phyloP scores from a whole-genome alignment of 768 basidiomycete genomes.

The Naganishia vishniacii region DNA sequence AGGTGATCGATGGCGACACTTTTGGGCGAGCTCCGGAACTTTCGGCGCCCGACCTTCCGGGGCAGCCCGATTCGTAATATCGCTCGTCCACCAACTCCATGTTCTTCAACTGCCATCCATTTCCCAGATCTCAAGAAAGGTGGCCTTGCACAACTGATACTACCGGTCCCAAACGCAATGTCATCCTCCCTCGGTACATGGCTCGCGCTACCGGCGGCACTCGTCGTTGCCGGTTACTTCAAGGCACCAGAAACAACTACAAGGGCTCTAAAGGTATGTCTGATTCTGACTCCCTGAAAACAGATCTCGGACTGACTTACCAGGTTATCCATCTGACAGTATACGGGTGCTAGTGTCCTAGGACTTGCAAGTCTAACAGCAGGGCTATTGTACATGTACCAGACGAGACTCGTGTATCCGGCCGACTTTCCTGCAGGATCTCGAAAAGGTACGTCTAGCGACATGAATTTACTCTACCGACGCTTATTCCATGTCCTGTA shows the following conservation, averaged over 20 bases:
- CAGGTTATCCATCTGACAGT: not conserved
- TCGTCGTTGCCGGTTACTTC: constrained; percentile 14
- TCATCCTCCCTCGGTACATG: not conserved
- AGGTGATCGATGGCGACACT: constrained; percentile 12
- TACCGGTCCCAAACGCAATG: too few species aligned
- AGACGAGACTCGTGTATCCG: constrained; percentile 85
- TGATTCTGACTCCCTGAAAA: not conserved
- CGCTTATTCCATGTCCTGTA: constrained; percentile 36
- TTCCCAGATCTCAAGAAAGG: too few species aligned
- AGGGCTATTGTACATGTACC: constrained; percentile 75
- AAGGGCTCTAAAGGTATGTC: constrained; percentile 10
- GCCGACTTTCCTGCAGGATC: constrained; percentile 75
- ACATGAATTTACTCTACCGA: not conserved
- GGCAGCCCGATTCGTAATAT: constrained; percentile 9
- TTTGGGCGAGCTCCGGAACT: not conserved
- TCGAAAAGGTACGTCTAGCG: constrained; percentile 57
- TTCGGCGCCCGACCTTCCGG: too few species aligned
- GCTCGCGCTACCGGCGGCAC: constrained; percentile 6
- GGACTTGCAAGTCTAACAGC: constrained; percentile 38
- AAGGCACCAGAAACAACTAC: constrained; percentile 1
- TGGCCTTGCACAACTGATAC: too few species aligned
- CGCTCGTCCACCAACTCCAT: too few species aligned
- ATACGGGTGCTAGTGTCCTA: not conserved
- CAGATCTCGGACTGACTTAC: not conserved
- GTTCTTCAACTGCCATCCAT: too few species aligned